Evolutionary conservation across 2,329 filamentous ascomycete species (phyloP).

Genomic region (Fusarium sulawesiense): DNA sequence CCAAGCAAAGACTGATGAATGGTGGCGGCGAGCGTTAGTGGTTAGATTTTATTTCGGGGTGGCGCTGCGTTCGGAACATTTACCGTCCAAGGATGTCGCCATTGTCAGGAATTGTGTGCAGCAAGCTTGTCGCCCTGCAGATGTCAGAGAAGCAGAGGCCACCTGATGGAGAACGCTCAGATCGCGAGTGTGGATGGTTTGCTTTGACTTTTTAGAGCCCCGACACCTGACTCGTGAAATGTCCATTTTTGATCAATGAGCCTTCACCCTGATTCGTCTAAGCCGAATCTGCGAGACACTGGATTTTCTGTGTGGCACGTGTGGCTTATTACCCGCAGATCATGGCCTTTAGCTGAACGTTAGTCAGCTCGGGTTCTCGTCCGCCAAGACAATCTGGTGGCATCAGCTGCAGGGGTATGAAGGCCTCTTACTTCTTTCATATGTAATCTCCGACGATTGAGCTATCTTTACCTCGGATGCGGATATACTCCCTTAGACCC

Average conservation of each 20-base stretch:
- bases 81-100: not conserved
- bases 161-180: not conserved
- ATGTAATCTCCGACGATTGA: slow-evolving; percentile 18
- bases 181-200: not conserved
- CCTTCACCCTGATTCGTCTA: not conserved
- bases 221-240: not conserved
- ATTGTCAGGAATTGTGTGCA: not conserved
- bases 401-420: not conserved
- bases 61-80: not conserved
- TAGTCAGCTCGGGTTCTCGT: not conserved
- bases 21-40: not conserved
- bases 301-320: not conserved
- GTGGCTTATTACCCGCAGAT: not conserved
- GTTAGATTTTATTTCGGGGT: not conserved
- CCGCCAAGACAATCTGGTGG: not conserved
- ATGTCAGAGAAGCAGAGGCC: not conserved
- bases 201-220: not conserved
- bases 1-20: slow-evolving; percentile 8
- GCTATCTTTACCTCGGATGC: not conserved
- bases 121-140: not conserved
- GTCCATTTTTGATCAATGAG: not conserved
- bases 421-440: not conserved
- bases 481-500: not conserved
- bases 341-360: not conserved
- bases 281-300: not conserved